These are phyloP conservation scores for Paramecium sonneborni DNA, from an alignment of 73 alveolate genomes.

Conservation along the genomic window DNA sequence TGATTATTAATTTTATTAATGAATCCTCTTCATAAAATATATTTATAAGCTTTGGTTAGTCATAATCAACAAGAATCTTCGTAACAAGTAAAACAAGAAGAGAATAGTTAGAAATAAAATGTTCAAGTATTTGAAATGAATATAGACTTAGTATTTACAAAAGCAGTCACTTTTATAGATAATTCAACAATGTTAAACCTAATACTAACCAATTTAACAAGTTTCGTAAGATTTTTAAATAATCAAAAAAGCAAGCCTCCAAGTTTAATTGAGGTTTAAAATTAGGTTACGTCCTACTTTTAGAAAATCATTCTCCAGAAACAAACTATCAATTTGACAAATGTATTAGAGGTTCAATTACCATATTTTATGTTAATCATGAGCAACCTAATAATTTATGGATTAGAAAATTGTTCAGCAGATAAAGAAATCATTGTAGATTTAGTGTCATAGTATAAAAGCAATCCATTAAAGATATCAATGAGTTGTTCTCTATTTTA, in stretches of 20 bases:
- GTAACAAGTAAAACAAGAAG: background rate
- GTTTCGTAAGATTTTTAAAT: background rate
- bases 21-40: constrained; percentile 36
- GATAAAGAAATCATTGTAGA: background rate
- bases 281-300: constrained; percentile 1
- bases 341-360: background rate
- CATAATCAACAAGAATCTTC: background rate
- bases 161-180: background rate
- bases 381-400: constrained; percentile 17
- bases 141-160: background rate
- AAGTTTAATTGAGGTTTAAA: constrained; percentile 31
- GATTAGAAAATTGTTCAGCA: background rate
- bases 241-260: background rate
- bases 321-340: background rate
- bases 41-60: background rate
- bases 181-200: constrained; percentile 21
- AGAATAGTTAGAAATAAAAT: background rate
- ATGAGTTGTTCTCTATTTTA: constrained; percentile 37
- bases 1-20: background rate
- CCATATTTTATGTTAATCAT: constrained; percentile 28
- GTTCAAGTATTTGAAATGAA: background rate
- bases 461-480: constrained; percentile 12
- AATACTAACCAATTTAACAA: background rate
- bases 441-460: background rate
- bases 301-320: background rate